Evolutionary conservation across 257 asterid species (phyloP).

Genomic region (Fraxinus pennsylvanica): DNA sequence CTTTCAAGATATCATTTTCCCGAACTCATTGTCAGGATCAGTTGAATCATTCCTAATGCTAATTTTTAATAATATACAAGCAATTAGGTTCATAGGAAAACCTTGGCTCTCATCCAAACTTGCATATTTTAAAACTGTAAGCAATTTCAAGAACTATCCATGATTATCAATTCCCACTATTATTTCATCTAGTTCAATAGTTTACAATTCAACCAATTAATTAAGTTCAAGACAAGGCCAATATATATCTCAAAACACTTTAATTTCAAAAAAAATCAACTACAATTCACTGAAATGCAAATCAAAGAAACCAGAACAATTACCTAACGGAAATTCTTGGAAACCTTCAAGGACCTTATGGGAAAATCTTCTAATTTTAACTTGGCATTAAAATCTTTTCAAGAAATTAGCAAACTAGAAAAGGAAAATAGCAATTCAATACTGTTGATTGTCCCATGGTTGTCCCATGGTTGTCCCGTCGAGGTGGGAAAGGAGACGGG

Average conservation of each 20-base stretch:
- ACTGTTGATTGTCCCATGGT: slow-evolving; percentile 31
- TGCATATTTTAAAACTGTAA: slow-evolving; percentile 15
- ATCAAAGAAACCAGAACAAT: slow-evolving; percentile 17
- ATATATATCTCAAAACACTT: background rate
- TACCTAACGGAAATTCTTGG: slow-evolving; percentile 30
- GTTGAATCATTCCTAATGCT: background rate
- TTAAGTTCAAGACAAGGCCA: slow-evolving; percentile 3
- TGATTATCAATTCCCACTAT: slow-evolving; percentile 9
- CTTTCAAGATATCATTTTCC: background rate
- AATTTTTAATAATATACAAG: background rate
- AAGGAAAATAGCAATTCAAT: background rate
- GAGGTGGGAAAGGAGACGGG: slow-evolving; percentile 25
- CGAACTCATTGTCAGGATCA: background rate
- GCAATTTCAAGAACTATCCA: slow-evolving; percentile 12
- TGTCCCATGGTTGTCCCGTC: slow-evolving; percentile 18
- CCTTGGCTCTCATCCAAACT: slow-evolving; percentile 16
- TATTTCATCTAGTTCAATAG: slow-evolving; percentile 6
- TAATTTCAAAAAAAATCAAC: slow-evolving; percentile 6
- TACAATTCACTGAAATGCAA: background rate
- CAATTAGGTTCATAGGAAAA: background rate
- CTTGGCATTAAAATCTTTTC: slow-evolving; percentile 12
- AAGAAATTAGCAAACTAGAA: slow-evolving; percentile 23
- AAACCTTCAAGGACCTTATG: slow-evolving; percentile 19
- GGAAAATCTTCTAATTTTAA: slow-evolving; percentile 16
- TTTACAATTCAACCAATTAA: slow-evolving; percentile 22